Base-by-base conservation (phyloP, 768 basidiomycete species). In the Imleria badia region DNA sequence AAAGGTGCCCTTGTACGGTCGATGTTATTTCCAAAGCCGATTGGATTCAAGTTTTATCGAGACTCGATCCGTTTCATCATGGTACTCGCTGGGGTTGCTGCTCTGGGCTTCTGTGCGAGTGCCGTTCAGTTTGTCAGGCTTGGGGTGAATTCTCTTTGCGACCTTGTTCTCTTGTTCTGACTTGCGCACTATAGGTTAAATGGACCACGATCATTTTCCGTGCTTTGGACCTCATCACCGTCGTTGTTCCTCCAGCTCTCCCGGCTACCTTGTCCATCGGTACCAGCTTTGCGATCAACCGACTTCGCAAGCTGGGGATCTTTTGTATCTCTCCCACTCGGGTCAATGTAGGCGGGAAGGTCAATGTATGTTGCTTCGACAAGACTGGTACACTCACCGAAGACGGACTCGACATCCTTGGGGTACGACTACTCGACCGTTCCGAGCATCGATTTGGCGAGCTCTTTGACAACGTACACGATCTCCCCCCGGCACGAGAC, bases 381-480 rank as follows among this genome's bases (percentile, higher is more conserved):
- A 99, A 99, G 75, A 99, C 97, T 1, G 97, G 97, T 9, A 99
- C 97, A 10, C 79, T 99, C 22, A 99, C 97, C 1, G 97, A 99
- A 72, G 97, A 99, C 60, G 97, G 96, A 0, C 78, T 99, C 45
- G 97, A 99, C 67, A 94, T 99, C 42, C 85, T 99, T 43, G 97
- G 97, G 15, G 88, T 97, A 17, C 87, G 96, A 42, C 84, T 84
- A 7, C 81, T 91, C 40, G 94, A 96, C 54, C 84, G 91, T 41
- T 80, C 77, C 44, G 80, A 76, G 9, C 82, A 86, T 51, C 81
- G 84, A 39, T 98, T 98, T 72, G 93, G 94, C 19, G 96, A 99
- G 67, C 82, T 98, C 34, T 76, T 94, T 47, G 81, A 89, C 55
- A 86, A 97, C 59, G 81, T 95, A 3, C 82, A 90, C 56, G 96